These are phyloP conservation scores for Cytospora schulzeri DNA, from an alignment of 2,329 filamentous ascomycete species.

Conservation along the genomic window DNA sequence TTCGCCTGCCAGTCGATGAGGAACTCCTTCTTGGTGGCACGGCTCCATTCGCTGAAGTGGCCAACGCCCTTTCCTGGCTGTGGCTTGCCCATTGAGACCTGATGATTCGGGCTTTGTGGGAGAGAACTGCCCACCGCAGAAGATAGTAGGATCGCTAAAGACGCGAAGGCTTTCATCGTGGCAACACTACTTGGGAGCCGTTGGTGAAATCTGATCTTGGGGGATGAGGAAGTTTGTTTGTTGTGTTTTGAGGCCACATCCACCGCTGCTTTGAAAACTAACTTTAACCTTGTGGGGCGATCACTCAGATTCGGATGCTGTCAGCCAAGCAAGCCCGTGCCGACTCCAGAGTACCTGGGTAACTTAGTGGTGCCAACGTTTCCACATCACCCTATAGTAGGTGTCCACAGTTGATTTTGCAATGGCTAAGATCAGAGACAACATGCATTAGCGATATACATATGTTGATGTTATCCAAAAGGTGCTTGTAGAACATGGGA, in stretches of 20 bases:
- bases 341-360: background rate
- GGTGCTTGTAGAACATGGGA: too few relatives aligned
- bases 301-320: background rate
- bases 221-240: background rate
- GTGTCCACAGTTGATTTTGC: background rate
- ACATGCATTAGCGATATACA: too few relatives aligned
- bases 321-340: background rate
- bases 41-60: slow-evolving; percentile 52
- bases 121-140: background rate
- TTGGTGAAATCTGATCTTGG: background rate
- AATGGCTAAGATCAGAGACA: too few relatives aligned
- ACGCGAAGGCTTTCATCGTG: slow-evolving; percentile 5
- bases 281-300: background rate
- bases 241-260: background rate
- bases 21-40: slow-evolving; percentile 48
- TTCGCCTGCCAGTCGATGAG: slow-evolving; percentile 50
- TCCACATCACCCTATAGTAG: background rate
- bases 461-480: too few relatives aligned
- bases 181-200: background rate
- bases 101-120: slow-evolving; percentile 9
- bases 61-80: slow-evolving; percentile 40
- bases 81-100: slow-evolving; percentile 12
- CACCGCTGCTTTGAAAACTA: too few relatives aligned
- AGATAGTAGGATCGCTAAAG: slow-evolving; percentile 14
- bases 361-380: background rate